Conservation (phyloP, 257 asterid genomes). For the Lycium barbarum region DNA sequence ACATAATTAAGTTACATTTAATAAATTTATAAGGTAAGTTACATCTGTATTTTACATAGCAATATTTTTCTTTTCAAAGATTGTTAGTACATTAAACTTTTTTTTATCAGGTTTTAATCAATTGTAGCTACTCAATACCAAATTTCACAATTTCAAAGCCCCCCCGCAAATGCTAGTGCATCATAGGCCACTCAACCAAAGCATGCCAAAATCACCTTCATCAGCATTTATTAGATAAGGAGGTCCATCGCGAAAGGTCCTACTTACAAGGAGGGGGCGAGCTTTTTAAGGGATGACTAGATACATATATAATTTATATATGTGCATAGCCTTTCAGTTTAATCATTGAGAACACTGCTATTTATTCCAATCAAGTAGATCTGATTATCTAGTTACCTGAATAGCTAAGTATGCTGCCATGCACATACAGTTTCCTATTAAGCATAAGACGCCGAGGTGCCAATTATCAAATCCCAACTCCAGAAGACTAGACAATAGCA, state of each 20-base stretch:
- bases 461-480: conserved; percentile 76
- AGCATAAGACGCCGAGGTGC: conserved; percentile 91
- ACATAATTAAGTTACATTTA: not conserved
- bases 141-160: not conserved
- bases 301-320: not conserved
- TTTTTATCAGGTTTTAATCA: not conserved
- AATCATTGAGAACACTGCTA: not conserved
- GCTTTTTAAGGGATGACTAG: not conserved
- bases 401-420: conserved; percentile 86
- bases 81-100: not conserved
- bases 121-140: not conserved
- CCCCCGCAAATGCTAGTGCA: conserved; percentile 23
- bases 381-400: conserved; percentile 61
- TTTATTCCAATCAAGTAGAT: conserved; percentile 14
- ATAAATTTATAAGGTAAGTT: not conserved
- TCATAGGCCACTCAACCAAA: conserved; percentile 3
- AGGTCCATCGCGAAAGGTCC: not conserved
- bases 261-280: not conserved
- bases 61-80: not conserved
- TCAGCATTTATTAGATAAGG: conserved; percentile 6
- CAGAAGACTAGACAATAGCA: conserved; percentile 66
- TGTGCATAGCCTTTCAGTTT: not conserved
- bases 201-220: conserved; percentile 14
- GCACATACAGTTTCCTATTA: conserved; percentile 94
- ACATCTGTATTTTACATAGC: not conserved